Evolutionary conservation across 495 filamentous ascomycete species (phyloP).

Genomic region (Podospora comata): DNA sequence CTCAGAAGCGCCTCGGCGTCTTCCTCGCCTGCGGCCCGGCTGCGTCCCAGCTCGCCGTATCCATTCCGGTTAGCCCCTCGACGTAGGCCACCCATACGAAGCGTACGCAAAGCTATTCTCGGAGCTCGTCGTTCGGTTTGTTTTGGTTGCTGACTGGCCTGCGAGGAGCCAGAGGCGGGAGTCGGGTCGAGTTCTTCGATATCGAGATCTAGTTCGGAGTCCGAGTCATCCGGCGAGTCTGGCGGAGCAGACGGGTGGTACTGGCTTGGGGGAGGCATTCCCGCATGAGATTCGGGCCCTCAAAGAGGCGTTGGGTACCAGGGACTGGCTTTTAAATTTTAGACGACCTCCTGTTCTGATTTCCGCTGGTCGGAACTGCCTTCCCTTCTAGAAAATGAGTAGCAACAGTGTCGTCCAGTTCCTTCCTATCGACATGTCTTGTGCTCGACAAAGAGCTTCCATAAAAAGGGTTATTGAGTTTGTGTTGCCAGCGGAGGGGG

Average conservation of each 20-base stretch:
- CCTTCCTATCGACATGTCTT: conserved; percentile 7
- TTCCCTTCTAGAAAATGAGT: neutral
- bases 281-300: conserved; percentile 37
- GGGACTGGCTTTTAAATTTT: conserved; percentile 12
- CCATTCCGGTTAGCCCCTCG: conserved; percentile 49
- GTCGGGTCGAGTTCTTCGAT: conserved; percentile 67
- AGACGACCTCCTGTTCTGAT: neutral
- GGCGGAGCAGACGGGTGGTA: conserved; percentile 49
- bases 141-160: conserved; percentile 39
- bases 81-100: conserved; percentile 60
- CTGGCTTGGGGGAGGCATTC: conserved; percentile 53
- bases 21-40: conserved; percentile 52
- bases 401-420: neutral
- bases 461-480: neutral
- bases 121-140: conserved; percentile 47
- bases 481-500: neutral
- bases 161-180: conserved; percentile 42
- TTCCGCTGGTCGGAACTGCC: neutral
- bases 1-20: conserved; percentile 57
- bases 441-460: conserved; percentile 5
- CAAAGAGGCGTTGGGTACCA: neutral
- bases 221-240: conserved; percentile 54
- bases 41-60: conserved; percentile 58
- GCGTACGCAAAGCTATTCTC: conserved; percentile 66
- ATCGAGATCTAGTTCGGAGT: conserved; percentile 70